Base-by-base conservation (phyloP, 768 basidiomycete species). In the Suillus plorans region DNA sequence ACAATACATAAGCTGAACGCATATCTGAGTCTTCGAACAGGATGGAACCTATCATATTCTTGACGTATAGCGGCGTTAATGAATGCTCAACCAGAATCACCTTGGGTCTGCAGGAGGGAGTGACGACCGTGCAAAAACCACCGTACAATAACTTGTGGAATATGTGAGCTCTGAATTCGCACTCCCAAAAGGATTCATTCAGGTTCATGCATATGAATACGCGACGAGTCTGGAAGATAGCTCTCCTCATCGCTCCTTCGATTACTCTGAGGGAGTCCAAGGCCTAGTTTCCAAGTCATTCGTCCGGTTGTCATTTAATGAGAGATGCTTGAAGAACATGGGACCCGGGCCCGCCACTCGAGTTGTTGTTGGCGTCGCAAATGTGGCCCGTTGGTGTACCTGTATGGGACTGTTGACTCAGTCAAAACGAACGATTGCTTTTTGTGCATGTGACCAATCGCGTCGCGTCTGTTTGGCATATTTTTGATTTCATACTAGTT, bases 31-130 rank as follows among this genome's bases (percentile, higher is more conserved):
- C 97, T 66, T 92, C 90, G 73, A 99, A 98, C n/a, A 99, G 78
- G 49, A 93, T 87, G 61, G 87, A 86, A 0, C 93, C 93, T 47
- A 99, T 84, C 64, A 86, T 87, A 50, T 97, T 92, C 77, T 99
- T 99, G 72, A 98, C 88, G 63, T 89, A 85, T 1, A 92, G 74
- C 1, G 96, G 94, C 18, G 98, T 80, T 28, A 96, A 78, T 0
- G 97, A 92, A 74, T 94, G 91, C 77, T 99, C 97, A 8, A 97
- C 81, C 25, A 99, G 70, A 60, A 99, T 94, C 61, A 99, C 91
- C 76, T 95, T 97, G 2, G 97, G 92, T 72, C 97, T 69, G 94
- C 92, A 75, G 98, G 83, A 56, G 31, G 3, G 31, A 99, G 82
- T 59, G 93, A 36, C 71, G 63, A 66, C 62, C 67, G 5, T 31